Evolutionary conservation across 768 basidiomycete genomes (phyloP), one percentile per base, ranked within the genome.

Genomic region (Leccinum rimulosum): DNA sequence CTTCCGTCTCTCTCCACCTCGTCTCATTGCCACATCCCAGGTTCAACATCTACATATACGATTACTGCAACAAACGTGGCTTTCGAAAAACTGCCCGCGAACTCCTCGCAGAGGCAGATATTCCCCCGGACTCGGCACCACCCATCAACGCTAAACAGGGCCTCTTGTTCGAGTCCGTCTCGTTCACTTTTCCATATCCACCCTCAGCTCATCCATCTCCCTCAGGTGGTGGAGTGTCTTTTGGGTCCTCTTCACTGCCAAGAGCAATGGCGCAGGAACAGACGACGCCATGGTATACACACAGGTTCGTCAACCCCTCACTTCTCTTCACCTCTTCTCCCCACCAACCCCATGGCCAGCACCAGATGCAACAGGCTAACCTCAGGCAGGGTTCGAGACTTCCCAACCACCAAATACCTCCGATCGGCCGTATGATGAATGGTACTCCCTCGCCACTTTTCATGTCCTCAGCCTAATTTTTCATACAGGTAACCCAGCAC

Each of bases 41-140:
- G 90, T 92, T 92, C 73, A 91, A 92, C 75, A 90, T 92, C 69
- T 93, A 93, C 75, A 92, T 93, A 64, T 82, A 88, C 69, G 91
- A 93, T 76, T 93, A 93, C 68, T 92, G 91, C 75, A 75, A 70
- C 67, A 93, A 93, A 74, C 86, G 89, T 54, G 90, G 90, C 55
- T 93, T 85, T 64, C 76, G 72, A 66, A 89, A 86, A 70, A 90
- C 91, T 1, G 89, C 89, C 11, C 76, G 73, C 35, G 84, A 90
- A 67, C 82, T 93, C 48, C 73, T 84, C 64, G 45, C 48, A 14
- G 91, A 93, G 68, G 89, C 90, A 1, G 85, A 87, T 0, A 81
- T 91, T 31, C 73, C 84, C 0, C 67, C 75, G 3, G 85, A 89
- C 55, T 78, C 87, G 1, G 72, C 76, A 2, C 91, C 91, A 0